Conservation (phyloP, 306 rosid genomes). For the Lupinus albus region DNA sequence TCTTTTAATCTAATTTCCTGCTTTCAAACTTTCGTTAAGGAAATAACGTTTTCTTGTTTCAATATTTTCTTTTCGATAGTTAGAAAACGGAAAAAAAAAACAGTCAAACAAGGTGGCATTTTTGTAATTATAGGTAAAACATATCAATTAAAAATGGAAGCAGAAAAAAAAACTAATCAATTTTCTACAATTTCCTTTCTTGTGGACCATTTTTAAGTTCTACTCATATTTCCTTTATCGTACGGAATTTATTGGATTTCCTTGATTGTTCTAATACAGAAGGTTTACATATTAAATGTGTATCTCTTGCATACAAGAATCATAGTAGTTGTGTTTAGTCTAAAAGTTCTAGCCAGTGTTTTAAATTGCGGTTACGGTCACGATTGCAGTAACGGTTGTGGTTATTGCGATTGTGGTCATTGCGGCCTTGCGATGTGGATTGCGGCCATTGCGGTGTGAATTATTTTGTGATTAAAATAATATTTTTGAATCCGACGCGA, state of each 20-base stretch:
- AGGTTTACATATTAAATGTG: not conserved
- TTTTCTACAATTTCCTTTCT: not conserved
- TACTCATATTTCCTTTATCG: constrained; percentile 10
- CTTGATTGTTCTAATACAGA: too few relatives aligned
- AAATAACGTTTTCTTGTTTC: not conserved
- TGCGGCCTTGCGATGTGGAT: too few relatives aligned
- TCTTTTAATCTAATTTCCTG: not conserved
- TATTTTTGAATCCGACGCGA: too few relatives aligned
- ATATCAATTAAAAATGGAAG: too few relatives aligned
- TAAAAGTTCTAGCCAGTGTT: not conserved
- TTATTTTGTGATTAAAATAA: too few relatives aligned
- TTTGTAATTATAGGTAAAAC: not conserved
- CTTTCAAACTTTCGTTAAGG: not conserved
- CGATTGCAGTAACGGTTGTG: too few relatives aligned
- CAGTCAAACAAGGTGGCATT: too few relatives aligned
- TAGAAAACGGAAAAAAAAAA: not conserved
- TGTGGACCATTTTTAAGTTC: constrained; percentile 3
- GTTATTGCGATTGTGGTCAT: too few relatives aligned
- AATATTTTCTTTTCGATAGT: not conserved
- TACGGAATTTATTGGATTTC: not conserved
- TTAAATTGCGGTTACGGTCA: too few relatives aligned
- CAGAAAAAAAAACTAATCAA: not conserved
- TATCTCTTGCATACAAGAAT: constrained; percentile 2
- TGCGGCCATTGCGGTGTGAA: too few relatives aligned
- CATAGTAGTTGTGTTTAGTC: not conserved